Base-by-base conservation (phyloP, 768 basidiomycete species). In the Kwoniella dendrophila region DNA sequence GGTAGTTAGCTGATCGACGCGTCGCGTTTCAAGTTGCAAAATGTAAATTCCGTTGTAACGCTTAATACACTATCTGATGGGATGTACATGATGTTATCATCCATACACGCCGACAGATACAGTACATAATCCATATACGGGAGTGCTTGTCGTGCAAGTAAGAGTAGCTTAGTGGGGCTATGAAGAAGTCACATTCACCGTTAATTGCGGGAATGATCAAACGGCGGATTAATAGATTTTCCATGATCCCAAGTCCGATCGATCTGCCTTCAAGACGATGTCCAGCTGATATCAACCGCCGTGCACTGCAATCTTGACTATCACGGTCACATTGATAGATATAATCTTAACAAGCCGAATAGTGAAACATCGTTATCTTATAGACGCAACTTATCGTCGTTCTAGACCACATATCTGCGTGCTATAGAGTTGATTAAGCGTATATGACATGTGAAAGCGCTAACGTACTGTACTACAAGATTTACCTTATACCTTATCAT, bases 1-100 rank as follows among this genome's bases (percentile, higher is more conserved):
- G n/a, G n/a, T n/a, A n/a, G n/a, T n/a, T n/a, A n/a, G n/a, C 56
- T 58, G 56, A 58, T 58, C 56, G 56, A 58, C 56, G 56, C 56
- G 56, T 49, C 56, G 47, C 56, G 55, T 27, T 26, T 24, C 24
- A 14, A 20, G 20, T 7, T 24, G 7, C 32, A 26, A 26, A 48
- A 8, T 38, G 36, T 38, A 49, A 16, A 27, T 22, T 49, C 30
- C 11, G 47, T 7, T 22, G 49, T 51, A 51, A 51, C 49, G 49
- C 49, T 32, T 22, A 33, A 5, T 14, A n/a, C 18, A 32, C 49
- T 20, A 34, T 51, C 49, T 26, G 26, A 26, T 32, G 29, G 29
- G 49, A 6, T 30, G 34, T 33, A 51, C n/a, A 51, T 51, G 49
- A 51, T 51, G 49, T 51, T 33, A 51, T 14, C 49, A 34, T 33